These are phyloP conservation scores for Bauhinia variegata DNA, from an alignment of 306 rosid genomes.

Conservation along the genomic window DNA sequence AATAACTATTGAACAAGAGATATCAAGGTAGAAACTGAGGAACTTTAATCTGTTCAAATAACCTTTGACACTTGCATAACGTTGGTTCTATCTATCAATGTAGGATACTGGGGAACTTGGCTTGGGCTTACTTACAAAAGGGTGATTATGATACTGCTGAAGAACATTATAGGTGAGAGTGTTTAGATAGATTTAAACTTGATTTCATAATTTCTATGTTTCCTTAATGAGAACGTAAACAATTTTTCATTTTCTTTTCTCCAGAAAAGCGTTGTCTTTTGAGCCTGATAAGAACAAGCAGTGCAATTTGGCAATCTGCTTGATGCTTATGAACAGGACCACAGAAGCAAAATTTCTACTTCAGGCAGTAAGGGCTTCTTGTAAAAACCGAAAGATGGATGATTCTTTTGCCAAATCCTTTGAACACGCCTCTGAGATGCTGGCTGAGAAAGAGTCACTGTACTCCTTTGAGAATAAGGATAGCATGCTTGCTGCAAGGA, in stretches of 20 bases:
- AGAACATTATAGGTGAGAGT: constrained; percentile 72
- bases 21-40: constrained; percentile 85
- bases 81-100: constrained; percentile 19
- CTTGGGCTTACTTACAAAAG: constrained; percentile 94
- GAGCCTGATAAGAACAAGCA: constrained; percentile 86
- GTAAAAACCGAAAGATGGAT: constrained; percentile 69
- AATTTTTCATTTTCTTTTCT: background rate
- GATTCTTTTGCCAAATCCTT: constrained; percentile 77
- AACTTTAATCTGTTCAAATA: background rate
- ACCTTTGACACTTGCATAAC: background rate
- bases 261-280: constrained; percentile 78
- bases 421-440: constrained; percentile 72
- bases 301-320: constrained; percentile 90
- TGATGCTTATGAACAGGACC: constrained; percentile 70
- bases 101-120: constrained; percentile 90
- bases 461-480: constrained; percentile 1
- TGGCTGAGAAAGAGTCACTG: constrained; percentile 45
- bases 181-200: constrained; percentile 14
- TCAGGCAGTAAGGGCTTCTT: constrained; percentile 64
- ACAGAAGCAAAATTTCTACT: constrained; percentile 84
- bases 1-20: constrained; percentile 83
- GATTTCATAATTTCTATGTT: constrained; percentile 2
- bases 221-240: background rate
- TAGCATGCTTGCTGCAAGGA: no score
- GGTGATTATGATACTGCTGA: constrained; percentile 65